phyloP scores from a whole-genome alignment of 1,284 basidiomycete genomes.

The Austropuccinia psidii region DNA sequence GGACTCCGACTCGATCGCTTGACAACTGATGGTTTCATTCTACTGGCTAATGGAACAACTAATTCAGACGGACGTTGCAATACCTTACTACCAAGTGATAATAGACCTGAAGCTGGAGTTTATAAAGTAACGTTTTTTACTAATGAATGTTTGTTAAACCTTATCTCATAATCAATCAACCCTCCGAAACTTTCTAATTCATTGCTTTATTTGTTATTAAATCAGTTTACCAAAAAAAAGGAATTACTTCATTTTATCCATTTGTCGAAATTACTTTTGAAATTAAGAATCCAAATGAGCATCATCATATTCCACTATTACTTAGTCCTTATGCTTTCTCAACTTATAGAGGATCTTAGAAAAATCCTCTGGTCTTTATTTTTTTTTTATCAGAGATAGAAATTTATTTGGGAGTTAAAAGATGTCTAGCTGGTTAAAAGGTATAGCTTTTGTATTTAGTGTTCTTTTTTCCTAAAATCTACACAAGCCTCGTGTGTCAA shows the following conservation, averaged over 20 bases:
- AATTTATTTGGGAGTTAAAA: no score
- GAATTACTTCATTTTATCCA: slow-evolving; percentile 44
- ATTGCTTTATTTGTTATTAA: not conserved
- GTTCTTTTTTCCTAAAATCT: no score
- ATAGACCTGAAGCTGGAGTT: slow-evolving; percentile 41
- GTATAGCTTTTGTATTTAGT: no score
- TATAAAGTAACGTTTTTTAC: slow-evolving; percentile 46
- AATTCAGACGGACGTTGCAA: slow-evolving; percentile 44
- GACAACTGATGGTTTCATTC: slow-evolving; percentile 42
- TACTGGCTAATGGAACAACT: slow-evolving; percentile 42
- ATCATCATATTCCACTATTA: slow-evolving; percentile 63
- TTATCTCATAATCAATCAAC: not conserved
- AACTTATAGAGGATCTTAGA: slow-evolving; percentile 68
- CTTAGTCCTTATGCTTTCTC: slow-evolving; percentile 88
- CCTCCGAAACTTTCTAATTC: not conserved
- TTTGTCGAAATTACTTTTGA: slow-evolving; percentile 47
- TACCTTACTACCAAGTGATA: slow-evolving; percentile 39
- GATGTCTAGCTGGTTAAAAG: no score
- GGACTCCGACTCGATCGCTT: slow-evolving; percentile 43
- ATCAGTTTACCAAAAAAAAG: slow-evolving; percentile 41
- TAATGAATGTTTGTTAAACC: slow-evolving; percentile 36
- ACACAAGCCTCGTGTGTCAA: no score
- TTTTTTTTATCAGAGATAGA: no score
- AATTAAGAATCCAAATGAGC: slow-evolving; percentile 43
- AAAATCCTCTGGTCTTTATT: no score